phyloP scores from a whole-genome alignment of 352 stramenopile genomes.

The Pythium inflatum region DNA sequence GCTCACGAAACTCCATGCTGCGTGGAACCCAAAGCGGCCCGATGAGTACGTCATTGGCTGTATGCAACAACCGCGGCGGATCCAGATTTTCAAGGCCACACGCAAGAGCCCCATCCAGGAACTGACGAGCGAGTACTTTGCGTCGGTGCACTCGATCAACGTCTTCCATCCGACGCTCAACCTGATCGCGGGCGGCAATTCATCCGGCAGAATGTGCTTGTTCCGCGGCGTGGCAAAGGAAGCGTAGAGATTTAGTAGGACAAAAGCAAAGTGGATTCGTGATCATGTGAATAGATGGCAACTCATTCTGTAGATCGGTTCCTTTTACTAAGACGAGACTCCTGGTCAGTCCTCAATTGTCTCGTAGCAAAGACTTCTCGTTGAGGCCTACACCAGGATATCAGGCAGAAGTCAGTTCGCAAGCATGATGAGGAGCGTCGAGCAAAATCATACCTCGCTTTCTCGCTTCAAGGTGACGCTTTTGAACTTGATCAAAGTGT shows the following conservation, averaged over 20 bases:
- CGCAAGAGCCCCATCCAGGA: constrained; percentile 73
- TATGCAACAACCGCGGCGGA: constrained; percentile 77
- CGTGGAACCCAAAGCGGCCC: constrained; percentile 79
- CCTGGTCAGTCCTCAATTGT: no score
- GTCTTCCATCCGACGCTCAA: constrained; percentile 79
- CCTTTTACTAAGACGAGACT: no score
- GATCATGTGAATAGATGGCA: constrained; percentile 1
- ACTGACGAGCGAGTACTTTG: constrained; percentile 68
- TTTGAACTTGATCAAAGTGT: constrained; percentile 78
- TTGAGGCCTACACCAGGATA: constrained; percentile 28
- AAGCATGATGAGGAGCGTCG: neutral
- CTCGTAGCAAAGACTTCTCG: constrained; percentile 64
- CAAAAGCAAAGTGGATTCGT: neutral
- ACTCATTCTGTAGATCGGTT: no score
- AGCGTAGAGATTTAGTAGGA: neutral
- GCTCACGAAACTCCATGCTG: constrained; percentile 86
- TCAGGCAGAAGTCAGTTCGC: neutral
- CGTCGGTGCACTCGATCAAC: constrained; percentile 88
- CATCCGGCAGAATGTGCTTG: constrained; percentile 64
- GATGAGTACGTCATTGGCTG: constrained; percentile 81
- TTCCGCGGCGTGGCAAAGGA: constrained; percentile 48
- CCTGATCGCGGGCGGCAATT: constrained; percentile 78
- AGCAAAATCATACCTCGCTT: constrained; percentile 56
- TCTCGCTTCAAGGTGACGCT: constrained; percentile 67
- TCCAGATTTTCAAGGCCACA: constrained; percentile 82